Conservation (phyloP, 495 filamentous ascomycete species). For the Lophiostoma macrostomum region DNA sequence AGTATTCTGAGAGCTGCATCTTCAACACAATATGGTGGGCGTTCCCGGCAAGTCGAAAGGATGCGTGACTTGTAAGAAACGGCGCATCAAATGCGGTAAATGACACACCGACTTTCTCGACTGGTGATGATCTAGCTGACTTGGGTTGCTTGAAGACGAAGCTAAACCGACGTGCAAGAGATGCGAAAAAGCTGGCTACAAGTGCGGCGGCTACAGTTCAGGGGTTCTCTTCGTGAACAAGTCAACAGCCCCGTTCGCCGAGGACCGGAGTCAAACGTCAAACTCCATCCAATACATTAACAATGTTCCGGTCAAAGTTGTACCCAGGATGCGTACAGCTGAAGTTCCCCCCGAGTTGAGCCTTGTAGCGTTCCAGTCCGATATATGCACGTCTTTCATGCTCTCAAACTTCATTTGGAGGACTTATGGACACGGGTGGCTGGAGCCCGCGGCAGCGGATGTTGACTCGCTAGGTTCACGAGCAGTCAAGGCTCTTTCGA, state of each 20-base stretch:
- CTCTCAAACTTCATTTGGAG: slow-evolving; percentile 28
- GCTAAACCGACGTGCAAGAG: slow-evolving; percentile 21
- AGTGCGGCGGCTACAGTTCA: slow-evolving; percentile 17
- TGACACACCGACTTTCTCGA: background rate
- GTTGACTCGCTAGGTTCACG: slow-evolving; percentile 3
- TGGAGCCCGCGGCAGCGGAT: slow-evolving; percentile 11
- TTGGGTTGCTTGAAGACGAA: slow-evolving; percentile 11
- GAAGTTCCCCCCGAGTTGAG: slow-evolving; percentile 10
- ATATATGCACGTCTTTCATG: slow-evolving; percentile 24
- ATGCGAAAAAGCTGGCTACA: slow-evolving; percentile 23
- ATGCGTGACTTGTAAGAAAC: slow-evolving; percentile 27
- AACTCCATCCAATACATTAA: background rate
- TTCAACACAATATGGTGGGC: slow-evolving; percentile 11
- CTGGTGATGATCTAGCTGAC: background rate
- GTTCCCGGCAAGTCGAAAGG: slow-evolving; percentile 24
- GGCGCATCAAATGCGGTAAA: slow-evolving; percentile 24
- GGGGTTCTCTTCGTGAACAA: slow-evolving; percentile 13
- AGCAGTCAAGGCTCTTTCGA: slow-evolving; percentile 10
- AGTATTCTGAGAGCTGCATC: slow-evolving; percentile 15
- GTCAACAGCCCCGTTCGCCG: slow-evolving; percentile 8
- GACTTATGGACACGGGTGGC: slow-evolving; percentile 18
- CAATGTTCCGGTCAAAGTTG: slow-evolving; percentile 9
- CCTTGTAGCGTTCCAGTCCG: slow-evolving; percentile 19
- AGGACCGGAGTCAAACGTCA: background rate
- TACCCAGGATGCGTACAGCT: slow-evolving; percentile 11